Conservation (phyloP, 78 protist genomes). For the Dictyostelium citrinum region DNA sequence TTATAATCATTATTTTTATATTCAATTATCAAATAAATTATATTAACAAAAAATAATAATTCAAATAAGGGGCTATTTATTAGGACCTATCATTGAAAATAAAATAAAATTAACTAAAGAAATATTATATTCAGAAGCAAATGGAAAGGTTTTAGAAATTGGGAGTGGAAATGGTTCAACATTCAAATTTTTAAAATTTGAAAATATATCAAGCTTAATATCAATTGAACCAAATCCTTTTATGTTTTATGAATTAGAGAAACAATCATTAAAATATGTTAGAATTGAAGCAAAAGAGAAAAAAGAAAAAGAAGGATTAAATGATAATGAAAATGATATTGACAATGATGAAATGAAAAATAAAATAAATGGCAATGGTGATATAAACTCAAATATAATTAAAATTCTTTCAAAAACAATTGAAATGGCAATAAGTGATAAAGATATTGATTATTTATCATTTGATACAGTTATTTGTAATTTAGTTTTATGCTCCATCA, state of each 20-base stretch:
- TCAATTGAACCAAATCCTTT: slow-evolving; percentile 52
- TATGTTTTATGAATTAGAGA: slow-evolving; percentile 16
- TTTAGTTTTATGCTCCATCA: slow-evolving; percentile 44
- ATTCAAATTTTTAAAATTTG: background rate
- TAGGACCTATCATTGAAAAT: background rate
- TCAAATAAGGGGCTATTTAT: background rate
- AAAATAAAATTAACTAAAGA: background rate
- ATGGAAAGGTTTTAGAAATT: slow-evolving; percentile 46
- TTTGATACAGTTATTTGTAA: slow-evolving; percentile 54
- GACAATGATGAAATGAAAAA: background rate
- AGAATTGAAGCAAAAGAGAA: background rate
- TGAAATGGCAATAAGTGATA: background rate
- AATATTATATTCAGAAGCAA: background rate
- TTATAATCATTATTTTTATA: background rate
- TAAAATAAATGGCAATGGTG: too few relatives aligned
- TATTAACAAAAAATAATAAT: too few relatives aligned
- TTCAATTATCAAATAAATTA: too few relatives aligned
- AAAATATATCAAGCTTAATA: background rate
- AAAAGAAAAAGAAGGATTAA: background rate
- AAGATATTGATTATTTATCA: slow-evolving; percentile 19
- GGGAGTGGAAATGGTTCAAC: slow-evolving; percentile 50
- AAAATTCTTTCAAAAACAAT: slow-evolving; percentile 4
- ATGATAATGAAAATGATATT: too few relatives aligned
- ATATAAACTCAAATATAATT: background rate
- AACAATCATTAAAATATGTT: background rate